Percentiles rank a stretch among this genome's conserved stretches.
Evolutionary conservation across 2,329 filamentous ascomycete species (phyloP).

Genomic region (Sclerotinia borealis): DNA sequence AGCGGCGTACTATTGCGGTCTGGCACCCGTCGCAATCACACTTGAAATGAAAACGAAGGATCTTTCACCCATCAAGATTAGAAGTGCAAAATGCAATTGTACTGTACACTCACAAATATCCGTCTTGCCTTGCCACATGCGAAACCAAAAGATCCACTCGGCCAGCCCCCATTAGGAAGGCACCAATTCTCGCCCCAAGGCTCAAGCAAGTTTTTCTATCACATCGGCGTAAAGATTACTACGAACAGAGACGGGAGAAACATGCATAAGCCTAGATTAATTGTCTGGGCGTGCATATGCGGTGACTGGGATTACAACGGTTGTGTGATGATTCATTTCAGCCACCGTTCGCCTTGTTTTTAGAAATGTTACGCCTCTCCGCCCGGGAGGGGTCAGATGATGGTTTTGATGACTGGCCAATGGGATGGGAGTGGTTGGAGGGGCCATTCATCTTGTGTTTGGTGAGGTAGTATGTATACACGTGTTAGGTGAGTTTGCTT

Average conservation of each 20-base stretch:
- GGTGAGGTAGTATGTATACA: not conserved
- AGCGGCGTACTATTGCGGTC: not conserved
- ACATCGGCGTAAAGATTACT: not conserved
- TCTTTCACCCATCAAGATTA: not conserved
- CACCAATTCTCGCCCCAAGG: not conserved
- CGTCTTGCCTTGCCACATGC: no score
- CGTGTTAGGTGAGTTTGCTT: not conserved
- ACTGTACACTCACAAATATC: no score
- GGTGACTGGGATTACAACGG: not conserved
- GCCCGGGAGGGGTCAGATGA: not conserved
- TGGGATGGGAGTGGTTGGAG: not conserved
- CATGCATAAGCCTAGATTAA: not conserved
- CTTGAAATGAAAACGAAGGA: not conserved
- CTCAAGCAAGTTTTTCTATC: not conserved
- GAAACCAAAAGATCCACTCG: no score
- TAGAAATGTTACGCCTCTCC: not conserved
- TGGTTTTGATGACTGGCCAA: not conserved
- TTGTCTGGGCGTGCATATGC: not conserved
- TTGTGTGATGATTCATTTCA: not conserved
- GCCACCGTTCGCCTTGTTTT: slow-evolving; percentile 6
- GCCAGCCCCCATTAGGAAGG: no score
- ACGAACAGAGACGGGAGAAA: not conserved
- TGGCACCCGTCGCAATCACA: not conserved
- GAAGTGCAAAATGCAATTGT: not conserved
- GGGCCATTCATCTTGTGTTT: not conserved